Conservation (phyloP, 1,284 basidiomycete species). For the Flammula alnicola region DNA sequence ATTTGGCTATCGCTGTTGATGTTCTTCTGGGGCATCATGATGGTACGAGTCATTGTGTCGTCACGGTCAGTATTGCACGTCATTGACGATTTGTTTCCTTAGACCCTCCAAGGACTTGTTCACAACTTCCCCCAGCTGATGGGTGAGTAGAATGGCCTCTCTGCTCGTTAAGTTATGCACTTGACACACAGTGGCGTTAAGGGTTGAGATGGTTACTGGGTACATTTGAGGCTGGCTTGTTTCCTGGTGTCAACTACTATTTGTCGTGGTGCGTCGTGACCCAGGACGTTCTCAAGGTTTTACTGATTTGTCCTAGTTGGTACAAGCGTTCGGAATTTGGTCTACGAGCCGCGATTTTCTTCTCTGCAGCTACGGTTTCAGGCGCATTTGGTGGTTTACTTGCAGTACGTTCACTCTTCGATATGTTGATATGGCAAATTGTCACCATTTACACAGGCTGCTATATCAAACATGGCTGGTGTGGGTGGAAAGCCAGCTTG, state of each 20-base stretch:
- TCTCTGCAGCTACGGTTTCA: conserved; percentile 61
- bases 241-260: conserved; percentile 58
- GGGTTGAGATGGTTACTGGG: conserved; percentile 64
- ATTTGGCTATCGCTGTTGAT: conserved; percentile 62
- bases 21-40: conserved; percentile 72
- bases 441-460: no score
- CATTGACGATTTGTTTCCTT: conserved; percentile 12
- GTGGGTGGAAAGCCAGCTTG: conserved; percentile 64
- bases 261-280: conserved; percentile 39
- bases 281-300: no score
- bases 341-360: conserved; percentile 59
- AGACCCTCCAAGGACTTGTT: conserved; percentile 72
- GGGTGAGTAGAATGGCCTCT: conserved; percentile 44
- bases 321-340: conserved; percentile 55
- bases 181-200: conserved; percentile 24
- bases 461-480: conserved; percentile 72
- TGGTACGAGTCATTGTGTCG: conserved; percentile 48
- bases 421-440: conserved; percentile 59
- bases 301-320: conserved; percentile 35
- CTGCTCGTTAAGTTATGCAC: neutral
- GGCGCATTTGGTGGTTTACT: no score
- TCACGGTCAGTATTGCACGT: neutral
- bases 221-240: conserved; percentile 57
- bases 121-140: conserved; percentile 65
- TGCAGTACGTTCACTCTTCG: conserved; percentile 40